Evolutionary conservation across 73 alveolate species (phyloP), one percentile per base, ranked within the genome.

Genomic region (Stentor coeruleus): DNA sequence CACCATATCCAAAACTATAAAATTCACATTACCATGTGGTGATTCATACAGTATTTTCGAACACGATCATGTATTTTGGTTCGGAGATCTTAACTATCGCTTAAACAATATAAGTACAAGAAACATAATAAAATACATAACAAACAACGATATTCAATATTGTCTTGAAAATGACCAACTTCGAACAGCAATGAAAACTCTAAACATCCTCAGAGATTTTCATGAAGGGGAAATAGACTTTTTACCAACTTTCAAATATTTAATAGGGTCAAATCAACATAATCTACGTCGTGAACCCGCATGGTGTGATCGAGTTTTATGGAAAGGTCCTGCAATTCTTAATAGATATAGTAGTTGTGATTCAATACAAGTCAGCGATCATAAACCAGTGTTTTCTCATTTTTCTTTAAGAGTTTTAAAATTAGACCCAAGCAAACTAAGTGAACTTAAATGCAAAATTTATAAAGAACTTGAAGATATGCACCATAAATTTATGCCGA

Each of bases 271-370:
- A 31, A 66, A 20, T 49, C 6, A 49, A 66, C 37, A 66, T 66
- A 33, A 31, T 31, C 39, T 15, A 28, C n/a, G 33, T 28, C 36
- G 79, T 28, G 79, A 66, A 14, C 79, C 79, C 33, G 79, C 40
- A 26, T 66, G 79, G 37, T 66, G 79, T 66, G 79, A 66, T 66
- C n/a, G 79, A 66, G 33, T 66, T 66, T 2, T 66, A 31, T 66
- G 39, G 14, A 66, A 33, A 31, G 79, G 42, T 1, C 20, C n/a
- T 15, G 36, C 42, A 20, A 33, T 26, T 26, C 15, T 20, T 2
- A 26, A 66, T 26, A 20, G 79, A 2, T 66, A 66, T 66, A 40
- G 39, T 2, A 28, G 49, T 66, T 66, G 79, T 2, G 40, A 20
- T 0, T 66, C n/a, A 1, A 20, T 20, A 26, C 39, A 28, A 40